Conservation (phyloP, 2,329 filamentous ascomycete species). For the Colletotrichum filicis region DNA sequence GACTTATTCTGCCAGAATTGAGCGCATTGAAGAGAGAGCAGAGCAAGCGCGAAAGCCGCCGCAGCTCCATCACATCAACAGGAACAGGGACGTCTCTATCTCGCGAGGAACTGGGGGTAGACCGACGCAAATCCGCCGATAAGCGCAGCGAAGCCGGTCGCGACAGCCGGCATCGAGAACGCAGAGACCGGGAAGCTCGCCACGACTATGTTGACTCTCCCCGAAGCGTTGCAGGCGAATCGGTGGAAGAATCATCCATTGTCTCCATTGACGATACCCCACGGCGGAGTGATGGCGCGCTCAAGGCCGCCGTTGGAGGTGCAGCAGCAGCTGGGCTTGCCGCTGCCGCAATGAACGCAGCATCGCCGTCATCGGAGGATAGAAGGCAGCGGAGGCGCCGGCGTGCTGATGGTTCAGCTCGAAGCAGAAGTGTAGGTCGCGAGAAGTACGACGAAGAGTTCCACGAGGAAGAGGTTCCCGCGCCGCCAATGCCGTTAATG, state of each 20-base stretch:
- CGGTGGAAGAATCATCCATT: slow-evolving; percentile 50
- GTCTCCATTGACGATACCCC: slow-evolving; percentile 57
- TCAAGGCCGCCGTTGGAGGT: slow-evolving; percentile 58
- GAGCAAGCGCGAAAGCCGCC: slow-evolving; percentile 78
- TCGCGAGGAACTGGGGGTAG: slow-evolving; percentile 66
- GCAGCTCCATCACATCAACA: slow-evolving; percentile 71
- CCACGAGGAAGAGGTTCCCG: slow-evolving; percentile 66
- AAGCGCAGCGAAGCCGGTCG: slow-evolving; percentile 62
- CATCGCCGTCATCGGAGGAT: slow-evolving; percentile 59
- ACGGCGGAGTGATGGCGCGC: slow-evolving; percentile 53
- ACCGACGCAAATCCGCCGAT: slow-evolving; percentile 71
- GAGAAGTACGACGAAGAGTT: slow-evolving; percentile 61
- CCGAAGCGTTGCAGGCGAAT: slow-evolving; percentile 60
- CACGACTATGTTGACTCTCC: slow-evolving; percentile 65
- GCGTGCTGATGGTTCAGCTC: slow-evolving; percentile 58
- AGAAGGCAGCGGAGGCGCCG: slow-evolving; percentile 64
- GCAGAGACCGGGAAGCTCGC: slow-evolving; percentile 61
- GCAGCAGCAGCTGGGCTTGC: slow-evolving; percentile 52
- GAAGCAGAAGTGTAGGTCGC: slow-evolving; percentile 55
- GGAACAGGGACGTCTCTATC: slow-evolving; percentile 60
- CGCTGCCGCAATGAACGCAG: slow-evolving; percentile 49
- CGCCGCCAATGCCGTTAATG: slow-evolving; percentile 86
- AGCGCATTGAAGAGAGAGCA: slow-evolving; percentile 92
- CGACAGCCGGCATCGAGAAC: slow-evolving; percentile 53
- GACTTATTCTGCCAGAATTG: slow-evolving; percentile 90